Conservation (phyloP, 2,329 filamentous ascomycete genomes). For the Tolypocladium ovalisporum region DNA sequence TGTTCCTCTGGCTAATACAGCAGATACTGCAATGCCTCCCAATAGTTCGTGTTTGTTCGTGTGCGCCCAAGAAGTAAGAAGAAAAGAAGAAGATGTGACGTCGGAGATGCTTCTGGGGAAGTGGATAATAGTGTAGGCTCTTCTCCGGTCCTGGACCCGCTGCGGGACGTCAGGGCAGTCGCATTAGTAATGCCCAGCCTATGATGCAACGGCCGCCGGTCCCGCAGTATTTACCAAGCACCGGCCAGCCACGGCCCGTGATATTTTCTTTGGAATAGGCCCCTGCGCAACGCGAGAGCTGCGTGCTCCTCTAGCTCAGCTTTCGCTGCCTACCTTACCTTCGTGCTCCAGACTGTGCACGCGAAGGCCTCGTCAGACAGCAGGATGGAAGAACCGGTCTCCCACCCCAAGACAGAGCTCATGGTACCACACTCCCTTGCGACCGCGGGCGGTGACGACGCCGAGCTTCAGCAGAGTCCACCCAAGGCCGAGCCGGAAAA, state of each 20-base stretch:
- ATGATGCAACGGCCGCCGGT: slow-evolving; percentile 12
- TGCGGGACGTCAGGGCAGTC: not conserved
- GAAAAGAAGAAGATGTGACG: not conserved
- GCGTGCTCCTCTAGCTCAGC: not conserved
- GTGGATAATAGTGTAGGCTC: not conserved
- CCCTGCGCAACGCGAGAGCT: not conserved
- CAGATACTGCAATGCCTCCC: not conserved
- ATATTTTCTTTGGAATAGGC: not conserved
- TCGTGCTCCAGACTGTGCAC: not conserved
- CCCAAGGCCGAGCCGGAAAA: not conserved
- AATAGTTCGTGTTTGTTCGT: too few species aligned
- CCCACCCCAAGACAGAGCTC: not conserved
- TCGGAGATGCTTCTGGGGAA: not conserved
- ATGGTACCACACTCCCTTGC: not conserved
- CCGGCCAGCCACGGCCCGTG: not conserved
- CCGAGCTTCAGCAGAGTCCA: not conserved
- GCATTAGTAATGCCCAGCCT: slow-evolving; percentile 21
- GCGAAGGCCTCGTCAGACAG: not conserved
- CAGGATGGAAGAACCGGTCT: not conserved
- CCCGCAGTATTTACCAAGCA: not conserved
- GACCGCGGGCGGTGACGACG: not conserved
- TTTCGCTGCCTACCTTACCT: not conserved
- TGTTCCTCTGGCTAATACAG: not conserved
- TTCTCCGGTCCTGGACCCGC: not conserved
- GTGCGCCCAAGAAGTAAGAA: not conserved